Conservation (phyloP, 169 alveolate genomes). For the Babesia bigemina region DNA sequence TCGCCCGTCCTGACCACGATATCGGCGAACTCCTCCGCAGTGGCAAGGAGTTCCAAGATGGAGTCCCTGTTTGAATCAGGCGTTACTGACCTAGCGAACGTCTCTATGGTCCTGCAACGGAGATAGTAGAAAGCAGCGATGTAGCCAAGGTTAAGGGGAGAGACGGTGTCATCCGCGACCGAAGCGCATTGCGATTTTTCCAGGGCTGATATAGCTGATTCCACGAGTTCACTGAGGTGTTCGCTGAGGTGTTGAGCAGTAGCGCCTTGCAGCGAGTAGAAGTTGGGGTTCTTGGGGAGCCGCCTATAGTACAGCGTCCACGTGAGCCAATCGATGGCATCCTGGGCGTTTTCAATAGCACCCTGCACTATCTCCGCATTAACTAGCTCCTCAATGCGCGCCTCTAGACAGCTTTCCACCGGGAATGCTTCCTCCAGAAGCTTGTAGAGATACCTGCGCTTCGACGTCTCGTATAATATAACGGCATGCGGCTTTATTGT, state of each 20-base stretch:
- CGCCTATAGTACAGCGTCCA: slow-evolving; percentile 99
- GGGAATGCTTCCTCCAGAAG: slow-evolving; percentile 97
- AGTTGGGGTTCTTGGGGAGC: slow-evolving; percentile 97
- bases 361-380: slow-evolving; percentile 97
- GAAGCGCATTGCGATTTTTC: slow-evolving; percentile 92
- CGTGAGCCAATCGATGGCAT: slow-evolving; percentile 98
- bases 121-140: slow-evolving; percentile 81
- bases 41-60: slow-evolving; percentile 42
- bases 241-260: slow-evolving; percentile 92
- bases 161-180: slow-evolving; percentile 71
- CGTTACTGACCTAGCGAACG: slow-evolving; percentile 63
- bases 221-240: slow-evolving; percentile 94
- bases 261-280: slow-evolving; percentile 94
- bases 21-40: slow-evolving; percentile 73
- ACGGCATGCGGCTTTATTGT: slow-evolving; percentile 25
- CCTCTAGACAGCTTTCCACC: slow-evolving; percentile 95
- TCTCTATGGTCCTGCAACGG: slow-evolving; percentile 74
- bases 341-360: slow-evolving; percentile 93
- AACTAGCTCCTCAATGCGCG: slow-evolving; percentile 91
- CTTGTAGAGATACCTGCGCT: slow-evolving; percentile 92
- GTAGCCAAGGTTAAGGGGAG: slow-evolving; percentile 80
- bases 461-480: slow-evolving; percentile 89
- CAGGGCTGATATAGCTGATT: slow-evolving; percentile 62
- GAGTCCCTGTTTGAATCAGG: slow-evolving; percentile 30
- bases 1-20: slow-evolving; percentile 55